phyloP scores from a whole-genome alignment of 805 yeast species.

The Kodamaea sagamina region DNA sequence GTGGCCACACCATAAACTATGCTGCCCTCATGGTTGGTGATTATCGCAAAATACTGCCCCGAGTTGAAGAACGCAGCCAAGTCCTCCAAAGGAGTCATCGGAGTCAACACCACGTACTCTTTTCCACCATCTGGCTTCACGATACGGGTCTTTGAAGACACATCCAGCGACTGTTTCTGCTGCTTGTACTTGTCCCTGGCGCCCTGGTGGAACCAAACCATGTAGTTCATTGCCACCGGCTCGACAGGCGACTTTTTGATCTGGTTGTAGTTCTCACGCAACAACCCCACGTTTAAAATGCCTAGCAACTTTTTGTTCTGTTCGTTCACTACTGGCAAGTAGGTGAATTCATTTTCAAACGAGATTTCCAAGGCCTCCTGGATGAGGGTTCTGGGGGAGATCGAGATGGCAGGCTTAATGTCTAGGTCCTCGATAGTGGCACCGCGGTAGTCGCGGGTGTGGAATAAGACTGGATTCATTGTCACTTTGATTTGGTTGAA shows the following conservation, averaged over 20 bases:
- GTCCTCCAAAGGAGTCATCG: conserved; percentile 55
- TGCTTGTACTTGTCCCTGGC: conserved; percentile 36
- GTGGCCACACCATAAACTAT: conserved; percentile 63
- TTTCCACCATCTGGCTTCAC: conserved; percentile 34
- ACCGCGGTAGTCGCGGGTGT: conserved; percentile 43
- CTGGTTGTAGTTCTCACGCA: conserved; percentile 33
- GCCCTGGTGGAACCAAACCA: conserved; percentile 46
- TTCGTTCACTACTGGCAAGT: conserved; percentile 55
- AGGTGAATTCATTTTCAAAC: conserved; percentile 56
- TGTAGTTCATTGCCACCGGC: conserved; percentile 35
- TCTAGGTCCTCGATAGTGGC: conserved; percentile 64
- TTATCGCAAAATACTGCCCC: conserved; percentile 57
- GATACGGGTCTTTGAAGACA: conserved; percentile 25
- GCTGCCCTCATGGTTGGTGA: conserved; percentile 52
- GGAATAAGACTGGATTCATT: conserved; percentile 22
- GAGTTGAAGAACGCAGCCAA: conserved; percentile 51
- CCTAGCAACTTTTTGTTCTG: conserved; percentile 47
- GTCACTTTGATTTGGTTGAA: neutral
- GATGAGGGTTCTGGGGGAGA: conserved; percentile 49
- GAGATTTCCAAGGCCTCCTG: conserved; percentile 54
- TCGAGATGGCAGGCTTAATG: conserved; percentile 56
- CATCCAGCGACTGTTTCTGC: conserved; percentile 14
- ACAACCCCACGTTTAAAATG: conserved; percentile 49
- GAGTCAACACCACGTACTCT: conserved; percentile 49
- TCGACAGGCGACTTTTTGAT: conserved; percentile 24